These are phyloP conservation scores for Epichloe sibirici DNA, from an alignment of 2,329 filamentous ascomycete genomes.

Conservation along the genomic window DNA sequence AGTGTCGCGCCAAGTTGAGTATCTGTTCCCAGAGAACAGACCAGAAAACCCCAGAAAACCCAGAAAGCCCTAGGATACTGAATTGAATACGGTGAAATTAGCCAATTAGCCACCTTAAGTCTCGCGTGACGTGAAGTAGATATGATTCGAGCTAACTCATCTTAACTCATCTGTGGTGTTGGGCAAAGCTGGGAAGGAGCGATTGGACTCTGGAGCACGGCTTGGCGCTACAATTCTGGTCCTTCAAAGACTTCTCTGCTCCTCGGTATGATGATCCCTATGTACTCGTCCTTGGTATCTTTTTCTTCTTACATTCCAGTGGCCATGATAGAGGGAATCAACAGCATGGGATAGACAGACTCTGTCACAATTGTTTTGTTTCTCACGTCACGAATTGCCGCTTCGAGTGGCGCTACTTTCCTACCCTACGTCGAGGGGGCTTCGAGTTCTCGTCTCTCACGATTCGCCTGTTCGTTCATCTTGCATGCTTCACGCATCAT, in stretches of 20 bases:
- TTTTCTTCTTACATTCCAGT: too few relatives aligned
- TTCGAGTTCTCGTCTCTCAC: too few relatives aligned
- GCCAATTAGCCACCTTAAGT: too few relatives aligned
- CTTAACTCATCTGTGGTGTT: background rate
- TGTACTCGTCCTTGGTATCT: too few relatives aligned
- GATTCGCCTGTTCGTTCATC: background rate
- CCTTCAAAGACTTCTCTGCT: background rate
- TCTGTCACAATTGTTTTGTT: too few relatives aligned
- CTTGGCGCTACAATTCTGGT: background rate
- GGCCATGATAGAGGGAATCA: too few relatives aligned
- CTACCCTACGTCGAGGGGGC: too few relatives aligned
- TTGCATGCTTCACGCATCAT: background rate
- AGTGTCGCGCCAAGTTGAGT: background rate
- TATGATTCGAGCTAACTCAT: background rate
- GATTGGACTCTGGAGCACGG: background rate
- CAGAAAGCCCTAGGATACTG: background rate
- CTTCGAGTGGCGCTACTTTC: too few relatives aligned
- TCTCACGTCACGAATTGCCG: too few relatives aligned
- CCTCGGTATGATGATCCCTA: too few relatives aligned
- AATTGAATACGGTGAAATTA: background rate
- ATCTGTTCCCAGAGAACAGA: background rate
- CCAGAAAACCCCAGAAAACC: background rate
- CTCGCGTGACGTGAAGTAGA: too few relatives aligned
- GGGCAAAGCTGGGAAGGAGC: background rate
- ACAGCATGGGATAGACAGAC: too few relatives aligned